Evolutionary conservation across 352 stramenopile genomes (phyloP).

Genomic region (Thraustochytrium sp.): DNA sequence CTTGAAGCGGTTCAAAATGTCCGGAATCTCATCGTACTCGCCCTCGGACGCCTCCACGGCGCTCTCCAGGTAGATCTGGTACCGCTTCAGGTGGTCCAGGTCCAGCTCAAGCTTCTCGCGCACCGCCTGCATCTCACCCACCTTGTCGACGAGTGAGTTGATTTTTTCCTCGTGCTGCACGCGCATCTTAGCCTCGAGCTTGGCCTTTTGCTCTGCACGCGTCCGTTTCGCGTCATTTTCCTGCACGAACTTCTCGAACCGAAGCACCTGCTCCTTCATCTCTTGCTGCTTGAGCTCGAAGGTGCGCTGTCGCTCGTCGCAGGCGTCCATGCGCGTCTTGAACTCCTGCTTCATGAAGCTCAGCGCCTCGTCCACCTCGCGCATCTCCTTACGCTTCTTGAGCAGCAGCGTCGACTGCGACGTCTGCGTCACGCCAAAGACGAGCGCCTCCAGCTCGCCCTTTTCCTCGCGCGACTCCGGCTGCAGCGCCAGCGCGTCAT

Average conservation of each 20-base stretch:
- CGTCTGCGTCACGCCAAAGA: constrained; percentile 79
- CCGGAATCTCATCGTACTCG: constrained; percentile 81
- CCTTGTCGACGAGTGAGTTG: constrained; percentile 45
- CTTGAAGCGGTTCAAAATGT: constrained; percentile 81
- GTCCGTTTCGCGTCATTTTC: constrained; percentile 88
- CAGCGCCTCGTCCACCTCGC: constrained; percentile 82
- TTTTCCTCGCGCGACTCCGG: constrained; percentile 21
- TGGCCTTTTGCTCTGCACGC: constrained; percentile 77
- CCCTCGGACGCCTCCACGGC: constrained; percentile 77
- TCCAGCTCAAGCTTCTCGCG: constrained; percentile 64
- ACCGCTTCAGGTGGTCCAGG: constrained; percentile 56
- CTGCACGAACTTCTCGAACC: constrained; percentile 84
- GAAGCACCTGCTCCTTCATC: constrained; percentile 86
- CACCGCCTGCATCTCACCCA: constrained; percentile 49
- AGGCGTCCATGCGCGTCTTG: constrained; percentile 73
- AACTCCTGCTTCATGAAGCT: constrained; percentile 88
- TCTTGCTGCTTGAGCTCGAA: constrained; percentile 85
- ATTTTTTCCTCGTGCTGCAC: constrained; percentile 74
- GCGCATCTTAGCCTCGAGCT: constrained; percentile 81
- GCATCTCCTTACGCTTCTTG: constrained; percentile 88
- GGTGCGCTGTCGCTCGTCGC: constrained; percentile 77
- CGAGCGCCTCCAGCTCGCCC: constrained; percentile 59
- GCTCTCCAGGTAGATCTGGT: constrained; percentile 72
- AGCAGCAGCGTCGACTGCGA: constrained; percentile 80
- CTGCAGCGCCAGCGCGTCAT: neutral